Base-by-base conservation (phyloP, 2,329 filamentous ascomycete genomes). In the Arthrobotrys megalospora region DNA sequence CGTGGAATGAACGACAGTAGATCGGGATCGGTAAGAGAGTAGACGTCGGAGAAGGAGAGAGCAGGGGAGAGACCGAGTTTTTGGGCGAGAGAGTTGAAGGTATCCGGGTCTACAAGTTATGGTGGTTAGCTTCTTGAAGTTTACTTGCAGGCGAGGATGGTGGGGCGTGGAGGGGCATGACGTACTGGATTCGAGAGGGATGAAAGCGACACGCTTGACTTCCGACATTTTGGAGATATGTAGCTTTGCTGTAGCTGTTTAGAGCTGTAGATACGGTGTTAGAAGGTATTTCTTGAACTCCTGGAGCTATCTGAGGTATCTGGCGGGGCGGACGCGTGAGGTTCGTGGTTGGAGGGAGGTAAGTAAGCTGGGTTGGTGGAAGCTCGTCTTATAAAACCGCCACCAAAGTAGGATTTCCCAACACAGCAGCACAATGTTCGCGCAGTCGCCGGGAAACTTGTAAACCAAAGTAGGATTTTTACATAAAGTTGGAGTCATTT, bases 41-140 rank as follows among this genome's bases (percentile, higher is more conserved):
- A 97, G 84, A 98, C 93, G 85, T 98, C 95, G 87, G 96, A 91
- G 85, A 97, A 91, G 82, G 89, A 88, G 53, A 98, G 88, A 28
- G 88, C 87, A n/a, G 86, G 83, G n/a, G 92, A 92, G 70, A 98
- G 90, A 80, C 95, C 95, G 28, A 98, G 92, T 81, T 90, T 90
- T 86, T 92, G 92, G 60, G 96, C 89, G 41, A 98, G 91, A 50
- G 88, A 86, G 67, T 91, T 94, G 91, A 98, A 96, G 36, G 97
- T 90, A 85, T 93, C 90, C 0, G 96, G 94, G 86, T 97, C 73
- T 71, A 70, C 1, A 11, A 14, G 21, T 21, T 14, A 48, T 38
- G 14, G 14, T 12, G 8, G 24, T 24, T 43, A 45, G 43, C 24
- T 36, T 21, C 24, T 5, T 28, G 24, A 5, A 28, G 24, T 5